A percentile compares a stretch with the other conserved stretches of the same genome.
phyloP scores from a whole-genome alignment of 129 eudicot genomes.

The Oenanthe sinensis region DNA sequence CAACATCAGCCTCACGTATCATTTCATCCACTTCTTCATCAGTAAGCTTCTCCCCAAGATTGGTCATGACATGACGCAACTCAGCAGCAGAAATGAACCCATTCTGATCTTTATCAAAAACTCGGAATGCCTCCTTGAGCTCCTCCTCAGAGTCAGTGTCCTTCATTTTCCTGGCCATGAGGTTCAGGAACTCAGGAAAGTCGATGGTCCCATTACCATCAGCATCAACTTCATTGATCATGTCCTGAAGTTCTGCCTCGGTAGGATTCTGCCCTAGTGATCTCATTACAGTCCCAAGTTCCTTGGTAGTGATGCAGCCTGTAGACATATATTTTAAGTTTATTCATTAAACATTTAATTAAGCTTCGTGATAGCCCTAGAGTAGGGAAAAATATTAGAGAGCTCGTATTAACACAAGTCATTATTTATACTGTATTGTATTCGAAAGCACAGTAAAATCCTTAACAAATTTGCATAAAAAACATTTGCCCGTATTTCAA shows the following conservation, averaged over 20 bases:
- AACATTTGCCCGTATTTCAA: not conserved
- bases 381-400: not conserved
- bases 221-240: slow-evolving; percentile 12
- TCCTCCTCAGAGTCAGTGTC: slow-evolving; percentile 11
- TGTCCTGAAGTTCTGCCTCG: slow-evolving; percentile 12
- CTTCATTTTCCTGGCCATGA: slow-evolving; percentile 12
- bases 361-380: not conserved
- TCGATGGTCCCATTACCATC: slow-evolving; percentile 11
- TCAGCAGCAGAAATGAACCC: slow-evolving; percentile 14
- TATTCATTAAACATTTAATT: not conserved
- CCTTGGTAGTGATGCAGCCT: slow-evolving; percentile 14
- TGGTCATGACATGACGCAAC: slow-evolving; percentile 14
- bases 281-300: slow-evolving; percentile 13
- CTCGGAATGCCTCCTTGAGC: slow-evolving; percentile 13
- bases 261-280: slow-evolving; percentile 11
- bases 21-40: slow-evolving; percentile 14
- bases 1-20: slow-evolving; percentile 13
- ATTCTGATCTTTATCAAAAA: slow-evolving; percentile 12
- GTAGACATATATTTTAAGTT: not conserved
- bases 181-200: slow-evolving; percentile 10
- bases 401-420: not conserved
- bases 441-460: no score
- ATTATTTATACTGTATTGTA: no score
- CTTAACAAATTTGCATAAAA: not conserved
- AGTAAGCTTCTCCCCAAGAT: slow-evolving; percentile 12